A percentile compares a stretch with the other conserved stretches of the same genome.
Conservation (phyloP, 768 basidiomycete species). For the Leccinum subtestaceum region DNA sequence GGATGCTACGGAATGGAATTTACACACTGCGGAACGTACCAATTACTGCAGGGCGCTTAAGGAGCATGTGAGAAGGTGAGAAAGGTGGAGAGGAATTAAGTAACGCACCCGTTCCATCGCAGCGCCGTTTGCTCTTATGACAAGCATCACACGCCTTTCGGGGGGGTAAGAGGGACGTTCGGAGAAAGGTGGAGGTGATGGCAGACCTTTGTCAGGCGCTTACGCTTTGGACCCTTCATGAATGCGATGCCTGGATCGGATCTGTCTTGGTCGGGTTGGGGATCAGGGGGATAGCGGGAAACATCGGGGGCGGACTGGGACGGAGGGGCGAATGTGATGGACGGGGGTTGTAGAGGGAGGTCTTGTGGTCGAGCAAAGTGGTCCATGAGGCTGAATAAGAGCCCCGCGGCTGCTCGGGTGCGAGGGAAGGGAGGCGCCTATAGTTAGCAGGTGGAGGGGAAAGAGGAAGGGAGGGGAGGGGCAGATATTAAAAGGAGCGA, state of each 20-base stretch:
- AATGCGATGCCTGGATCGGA: slow-evolving; percentile 38
- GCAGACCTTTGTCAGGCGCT: slow-evolving; percentile 50
- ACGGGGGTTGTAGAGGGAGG: slow-evolving; percentile 10
- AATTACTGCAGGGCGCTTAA: slow-evolving; percentile 78
- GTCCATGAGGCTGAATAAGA: slow-evolving; percentile 34
- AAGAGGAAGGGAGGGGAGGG: slow-evolving; percentile 3
- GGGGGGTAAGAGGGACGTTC: slow-evolving; percentile 7
- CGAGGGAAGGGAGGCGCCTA: slow-evolving; percentile 1
- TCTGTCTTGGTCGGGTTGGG: slow-evolving; percentile 26
- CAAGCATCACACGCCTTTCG: slow-evolving; percentile 75
- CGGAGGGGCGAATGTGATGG: slow-evolving; percentile 26
- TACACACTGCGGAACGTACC: slow-evolving; percentile 41
- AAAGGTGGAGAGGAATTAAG: slow-evolving; percentile 3
- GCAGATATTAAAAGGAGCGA: slow-evolving; percentile 26
- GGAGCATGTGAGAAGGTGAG: slow-evolving; percentile 4
- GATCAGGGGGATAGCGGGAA: slow-evolving; percentile 21
- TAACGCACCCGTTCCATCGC: slow-evolving; percentile 72
- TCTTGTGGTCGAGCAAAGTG: slow-evolving; percentile 30
- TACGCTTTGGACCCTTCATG: slow-evolving; percentile 52
- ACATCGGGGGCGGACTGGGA: slow-evolving; percentile 20
- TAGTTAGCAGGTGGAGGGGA: slow-evolving; percentile 3
- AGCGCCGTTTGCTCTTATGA: slow-evolving; percentile 81
- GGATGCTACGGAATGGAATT: not conserved
- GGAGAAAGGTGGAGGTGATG: not conserved
- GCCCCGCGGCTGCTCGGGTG: not conserved